Evolutionary conservation across 805 yeast species (phyloP), one percentile per base, ranked within the genome.

Genomic region (Grigorovia transvaalensis): DNA sequence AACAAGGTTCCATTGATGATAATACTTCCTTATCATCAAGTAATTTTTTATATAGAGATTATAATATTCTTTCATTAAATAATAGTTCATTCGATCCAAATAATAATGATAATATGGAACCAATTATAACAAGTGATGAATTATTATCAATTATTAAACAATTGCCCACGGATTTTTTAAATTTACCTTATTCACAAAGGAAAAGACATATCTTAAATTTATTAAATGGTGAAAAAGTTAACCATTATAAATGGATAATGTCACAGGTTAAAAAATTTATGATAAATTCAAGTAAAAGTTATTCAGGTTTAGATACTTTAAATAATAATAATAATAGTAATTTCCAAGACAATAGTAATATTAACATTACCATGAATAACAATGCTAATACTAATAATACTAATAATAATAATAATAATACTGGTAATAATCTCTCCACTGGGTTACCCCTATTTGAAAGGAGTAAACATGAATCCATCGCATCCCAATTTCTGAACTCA

Each of bases 171-270:
- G 74, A 80, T 58, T 82, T 80, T 59, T 68, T 72, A 52, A 76
- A 74, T 23, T 66, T 80, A 54, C 85, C 85, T 0, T 81, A 81
- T 59, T 78, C 85, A 1, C 83, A 78, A 57, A 68, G 88, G 50
- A 76, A 79, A 52, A 78, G 71, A 55, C 53, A 70, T 2, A 51
- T 72, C 53, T 46, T 63, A 13, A 70, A 69, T 17, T 44, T 69
- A n/a, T 61, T 69, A 17, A 75, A 76, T 9, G 58, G 62, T 20
- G 70, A 66, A 17, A 69, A 69, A 53, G 57, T 61, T 19, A 67
- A 65, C 23, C 66, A 69, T 52, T 65, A 69, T 48, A 68, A 66
- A 55, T 53, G 59, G 27, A 59, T 61, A 54, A 69, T 64, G 62
- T 60, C 52, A 15, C 60, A 59, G 49, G 60, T 62, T 8, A 66